Evolutionary conservation across 495 filamentous ascomycete genomes (phyloP).

Genomic region (Penicillium flavigenum): DNA sequence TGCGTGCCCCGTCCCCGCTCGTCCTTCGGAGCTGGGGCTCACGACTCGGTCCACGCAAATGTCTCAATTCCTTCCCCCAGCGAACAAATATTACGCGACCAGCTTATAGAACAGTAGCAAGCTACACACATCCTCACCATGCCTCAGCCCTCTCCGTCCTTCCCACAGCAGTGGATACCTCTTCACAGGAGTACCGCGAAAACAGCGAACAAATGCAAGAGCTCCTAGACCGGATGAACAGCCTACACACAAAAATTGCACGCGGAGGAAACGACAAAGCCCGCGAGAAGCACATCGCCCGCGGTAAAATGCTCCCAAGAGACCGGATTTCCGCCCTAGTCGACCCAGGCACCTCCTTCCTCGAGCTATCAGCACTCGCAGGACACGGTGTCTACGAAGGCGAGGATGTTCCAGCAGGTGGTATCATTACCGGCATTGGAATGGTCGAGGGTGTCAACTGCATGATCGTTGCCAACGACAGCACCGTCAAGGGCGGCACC

Average conservation of each 20-base stretch:
- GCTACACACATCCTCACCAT: conserved; percentile 66
- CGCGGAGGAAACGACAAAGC: conserved; percentile 81
- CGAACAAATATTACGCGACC: conserved; percentile 5
- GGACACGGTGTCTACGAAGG: conserved; percentile 83
- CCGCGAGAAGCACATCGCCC: conserved; percentile 79
- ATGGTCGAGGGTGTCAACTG: conserved; percentile 88
- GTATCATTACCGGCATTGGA: conserved; percentile 91
- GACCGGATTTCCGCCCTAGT: conserved; percentile 86
- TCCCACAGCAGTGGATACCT: conserved; percentile 71
- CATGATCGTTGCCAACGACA: conserved; percentile 95
- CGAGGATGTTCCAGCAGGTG: conserved; percentile 82
- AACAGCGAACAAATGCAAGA: conserved; percentile 79
- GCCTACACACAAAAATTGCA: conserved; percentile 67
- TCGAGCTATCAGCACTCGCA: conserved; percentile 86
- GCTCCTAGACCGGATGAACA: conserved; percentile 61
- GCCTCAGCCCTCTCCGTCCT: conserved; percentile 74
- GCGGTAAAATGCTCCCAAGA: conserved; percentile 92
- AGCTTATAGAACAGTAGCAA: conserved; percentile 44
- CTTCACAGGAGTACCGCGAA: conserved; percentile 74
- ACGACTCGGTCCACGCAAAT: conserved; percentile 18
- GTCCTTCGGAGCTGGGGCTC: conserved; percentile 37
- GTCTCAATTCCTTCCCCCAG: conserved; percentile 10
- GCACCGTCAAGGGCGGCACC: conserved; percentile 97
- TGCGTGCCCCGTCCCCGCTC: conserved; percentile 41
- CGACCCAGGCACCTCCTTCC: conserved; percentile 84